phyloP scores from a whole-genome alignment of 1,139 yeast genomes.

The Eremothecium sinecaudum region DNA sequence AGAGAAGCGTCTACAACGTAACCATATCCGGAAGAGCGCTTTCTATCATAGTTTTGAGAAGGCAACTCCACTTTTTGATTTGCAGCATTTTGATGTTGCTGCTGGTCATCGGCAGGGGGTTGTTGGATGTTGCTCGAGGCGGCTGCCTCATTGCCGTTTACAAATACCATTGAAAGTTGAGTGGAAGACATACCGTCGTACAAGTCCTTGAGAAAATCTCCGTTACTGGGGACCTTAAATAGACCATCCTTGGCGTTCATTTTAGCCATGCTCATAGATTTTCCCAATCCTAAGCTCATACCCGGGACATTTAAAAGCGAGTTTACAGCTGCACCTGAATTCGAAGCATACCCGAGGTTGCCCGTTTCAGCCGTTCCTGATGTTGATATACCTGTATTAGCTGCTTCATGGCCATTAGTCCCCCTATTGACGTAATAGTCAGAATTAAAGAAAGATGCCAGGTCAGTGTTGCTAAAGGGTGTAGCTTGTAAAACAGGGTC shows the following conservation, averaged over 20 bases:
- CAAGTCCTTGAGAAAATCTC: constrained; percentile 20
- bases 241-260: constrained; percentile 15
- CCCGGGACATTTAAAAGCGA: constrained; percentile 8
- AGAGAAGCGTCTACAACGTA: constrained; percentile 29
- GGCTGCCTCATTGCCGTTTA: constrained; percentile 3
- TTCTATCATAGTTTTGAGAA: neutral
- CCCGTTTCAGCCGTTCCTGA: neutral
- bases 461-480: constrained; percentile 22
- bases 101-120: constrained; percentile 2
- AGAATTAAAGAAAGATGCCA: constrained; percentile 20
- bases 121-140: neutral
- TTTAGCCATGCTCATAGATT: constrained; percentile 4
- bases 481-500: constrained; percentile 21
- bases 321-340: constrained; percentile 5
- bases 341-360: neutral
- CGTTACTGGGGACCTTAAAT: constrained; percentile 23
- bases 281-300: constrained; percentile 3
- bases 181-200: constrained; percentile 14
- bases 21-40: constrained; percentile 11
- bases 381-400: neutral
- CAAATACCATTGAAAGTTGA: constrained; percentile 13
- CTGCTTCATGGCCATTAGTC: neutral
- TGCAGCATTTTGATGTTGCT: constrained; percentile 3
- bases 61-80: neutral
- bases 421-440: constrained; percentile 5